Evolutionary conservation across 2,329 filamentous ascomycete genomes (phyloP), one percentile per base, ranked within the genome.

Genomic region (Xylaria arbuscula): DNA sequence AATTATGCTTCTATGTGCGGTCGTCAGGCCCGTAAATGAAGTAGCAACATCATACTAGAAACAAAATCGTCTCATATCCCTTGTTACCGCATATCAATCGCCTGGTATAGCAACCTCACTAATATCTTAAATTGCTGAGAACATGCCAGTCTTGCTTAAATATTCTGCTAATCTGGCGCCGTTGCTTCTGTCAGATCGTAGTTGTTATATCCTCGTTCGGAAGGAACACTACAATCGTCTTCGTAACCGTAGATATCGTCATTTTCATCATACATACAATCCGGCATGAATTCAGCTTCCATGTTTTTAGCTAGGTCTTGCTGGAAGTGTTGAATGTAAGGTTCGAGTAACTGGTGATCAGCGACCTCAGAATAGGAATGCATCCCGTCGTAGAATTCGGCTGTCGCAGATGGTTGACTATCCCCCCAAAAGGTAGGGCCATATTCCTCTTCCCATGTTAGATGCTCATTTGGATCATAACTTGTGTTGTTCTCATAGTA

Each of bases 251-350:
- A 48, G 3, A 66, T 36, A 62, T 66, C 58, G 38, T 60, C 24
- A 28, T 48, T 8, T 28, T 56, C 65, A 42, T 69, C 55, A 45
- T 58, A 61, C 2, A 59, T 53, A 28, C 50, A 64, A 58, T 59
- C 60, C 3, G 60, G 55, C 57, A 65, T 62, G 17, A 34, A 6
- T 11, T 64, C 22, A 42, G 60, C 62, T 47, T 53, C 22, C 19
- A 55, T 50, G 19, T 9, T 11, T 42, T 38, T 15, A 13, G 34
- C 53, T 17, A 40, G 19, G 55, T 51, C 40, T 7, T 47, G 47
- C 34, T 28, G 4, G 1, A 24, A 11, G 15, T 63, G 19, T 36
- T 53, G 45, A 57, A 9, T 42, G 8, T 57, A 15, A 36, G 45
- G 10, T 3, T 54, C 60, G 10, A 32, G 32, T 3, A 45, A 3